Percentiles rank a stretch among this genome's conserved stretches.
Evolutionary conservation across 768 basidiomycete species (phyloP).

Genomic region (Serendipita sp.): DNA sequence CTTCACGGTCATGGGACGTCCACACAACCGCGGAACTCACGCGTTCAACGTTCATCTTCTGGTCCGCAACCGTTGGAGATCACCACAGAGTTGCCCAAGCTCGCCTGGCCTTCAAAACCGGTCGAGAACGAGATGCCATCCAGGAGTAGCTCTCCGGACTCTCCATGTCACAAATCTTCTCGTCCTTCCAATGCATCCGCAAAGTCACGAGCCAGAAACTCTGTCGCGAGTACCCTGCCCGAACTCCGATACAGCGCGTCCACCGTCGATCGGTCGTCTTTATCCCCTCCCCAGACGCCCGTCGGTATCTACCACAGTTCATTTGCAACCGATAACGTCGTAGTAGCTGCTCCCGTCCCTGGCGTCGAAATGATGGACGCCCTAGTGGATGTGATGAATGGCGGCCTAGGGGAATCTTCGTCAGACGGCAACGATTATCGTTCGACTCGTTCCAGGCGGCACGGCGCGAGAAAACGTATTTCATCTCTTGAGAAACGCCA

Average conservation of each 20-base stretch:
- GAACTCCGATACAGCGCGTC: slow-evolving; percentile 5
- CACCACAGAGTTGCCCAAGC: not conserved
- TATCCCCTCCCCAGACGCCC: slow-evolving; percentile 10
- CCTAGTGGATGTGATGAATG: slow-evolving; percentile 80
- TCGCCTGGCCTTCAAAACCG: not conserved
- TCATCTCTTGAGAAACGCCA: slow-evolving; percentile 34
- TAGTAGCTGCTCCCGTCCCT: slow-evolving; percentile 60
- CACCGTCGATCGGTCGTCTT: slow-evolving; percentile 7
- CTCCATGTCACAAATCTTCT: not conserved
- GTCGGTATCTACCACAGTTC: slow-evolving; percentile 5
- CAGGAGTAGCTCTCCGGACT: slow-evolving; percentile 2
- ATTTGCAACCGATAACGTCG: slow-evolving; percentile 21
- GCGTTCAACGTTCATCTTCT: not conserved
- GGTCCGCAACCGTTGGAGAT: not conserved
- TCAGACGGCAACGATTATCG: slow-evolving; percentile 7
- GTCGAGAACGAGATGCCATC: not conserved
- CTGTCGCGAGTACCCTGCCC: slow-evolving; percentile 1
- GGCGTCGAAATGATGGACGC: slow-evolving; percentile 84
- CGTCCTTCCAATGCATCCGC: not conserved
- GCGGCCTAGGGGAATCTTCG: slow-evolving; percentile 16
- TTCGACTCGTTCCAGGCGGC: slow-evolving; percentile 6
- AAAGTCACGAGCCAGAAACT: slow-evolving; percentile 4
- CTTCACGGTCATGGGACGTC: not conserved
- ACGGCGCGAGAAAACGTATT: slow-evolving; percentile 26
- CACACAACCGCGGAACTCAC: slow-evolving; percentile 4